A percentile compares a stretch with the other conserved stretches of the same genome.
Evolutionary conservation across 2,329 filamentous ascomycete species (phyloP).

Genomic region (Penicillium sp.): DNA sequence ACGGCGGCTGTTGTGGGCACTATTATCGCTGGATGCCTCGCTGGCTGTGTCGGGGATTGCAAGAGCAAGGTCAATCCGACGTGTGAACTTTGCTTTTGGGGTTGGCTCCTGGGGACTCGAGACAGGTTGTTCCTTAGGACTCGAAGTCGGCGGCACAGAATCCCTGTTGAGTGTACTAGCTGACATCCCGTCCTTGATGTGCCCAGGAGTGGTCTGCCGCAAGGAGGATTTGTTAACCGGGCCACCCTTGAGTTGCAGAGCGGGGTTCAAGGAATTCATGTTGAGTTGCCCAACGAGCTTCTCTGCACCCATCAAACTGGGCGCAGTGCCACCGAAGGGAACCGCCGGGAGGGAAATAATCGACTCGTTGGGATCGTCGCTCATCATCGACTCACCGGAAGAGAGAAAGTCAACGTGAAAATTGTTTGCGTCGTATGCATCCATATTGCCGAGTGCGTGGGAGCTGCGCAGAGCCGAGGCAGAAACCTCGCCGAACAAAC

Average conservation of each 20-base stretch:
- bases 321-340: slow-evolving; percentile 40
- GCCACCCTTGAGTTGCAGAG: slow-evolving; percentile 31
- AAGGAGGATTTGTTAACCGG: slow-evolving; percentile 31
- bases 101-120: slow-evolving; percentile 28
- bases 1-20: slow-evolving; percentile 11
- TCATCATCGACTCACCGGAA: slow-evolving; percentile 44
- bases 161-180: slow-evolving; percentile 13
- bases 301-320: slow-evolving; percentile 51
- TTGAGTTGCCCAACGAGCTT: slow-evolving; percentile 49
- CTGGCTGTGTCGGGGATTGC: slow-evolving; percentile 42
- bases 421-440: slow-evolving; percentile 34
- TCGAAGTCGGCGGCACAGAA: slow-evolving; percentile 6
- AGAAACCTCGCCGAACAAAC: slow-evolving; percentile 63
- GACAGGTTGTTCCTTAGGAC: slow-evolving; percentile 12
- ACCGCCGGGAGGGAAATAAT: slow-evolving; percentile 40
- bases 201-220: slow-evolving; percentile 34
- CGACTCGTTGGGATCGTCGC: slow-evolving; percentile 39
- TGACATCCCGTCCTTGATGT: slow-evolving; percentile 21
- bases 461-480: slow-evolving; percentile 56
- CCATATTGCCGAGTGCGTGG: slow-evolving; percentile 43
- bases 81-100: slow-evolving; percentile 37
- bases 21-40: slow-evolving; percentile 33
- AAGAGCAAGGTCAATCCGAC: slow-evolving; percentile 41
- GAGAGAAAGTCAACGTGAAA: slow-evolving; percentile 42
- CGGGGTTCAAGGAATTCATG: slow-evolving; percentile 47